Percentiles rank a stretch among this genome's conserved stretches.
phyloP scores from a whole-genome alignment of 2,329 filamentous ascomycete species.

The Fusarium acutatum region DNA sequence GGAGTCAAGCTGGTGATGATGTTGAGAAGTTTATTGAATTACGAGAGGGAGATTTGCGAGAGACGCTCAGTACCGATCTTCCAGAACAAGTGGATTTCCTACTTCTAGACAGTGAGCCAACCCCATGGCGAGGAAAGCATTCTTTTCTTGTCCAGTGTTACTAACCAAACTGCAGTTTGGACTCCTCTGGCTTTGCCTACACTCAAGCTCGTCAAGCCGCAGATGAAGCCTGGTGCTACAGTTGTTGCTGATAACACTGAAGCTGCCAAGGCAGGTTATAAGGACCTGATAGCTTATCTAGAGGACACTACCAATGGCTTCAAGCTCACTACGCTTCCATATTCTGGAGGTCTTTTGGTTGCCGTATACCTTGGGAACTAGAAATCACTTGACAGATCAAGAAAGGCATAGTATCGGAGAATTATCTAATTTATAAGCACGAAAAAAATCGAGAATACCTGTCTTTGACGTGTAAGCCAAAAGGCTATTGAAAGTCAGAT shows the following conservation, averaged over 20 bases:
- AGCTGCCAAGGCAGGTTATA: constrained; percentile 50
- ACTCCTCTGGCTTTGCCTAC: constrained; percentile 62
- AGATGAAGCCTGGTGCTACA: constrained; percentile 56
- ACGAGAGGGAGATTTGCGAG: constrained; percentile 63
- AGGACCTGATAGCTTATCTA: constrained; percentile 58
- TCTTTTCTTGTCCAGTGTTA: background rate
- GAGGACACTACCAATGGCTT: constrained; percentile 57
- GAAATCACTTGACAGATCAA: background rate
- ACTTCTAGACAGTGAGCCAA: constrained; percentile 66
- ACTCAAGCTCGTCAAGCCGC: constrained; percentile 56
- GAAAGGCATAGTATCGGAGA: background rate
- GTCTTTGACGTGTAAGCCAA: background rate
- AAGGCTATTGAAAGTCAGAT: no score
- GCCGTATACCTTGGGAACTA: constrained; percentile 31
- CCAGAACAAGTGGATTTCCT: constrained; percentile 63
- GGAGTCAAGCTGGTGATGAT: constrained; percentile 59
- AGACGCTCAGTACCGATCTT: constrained; percentile 59
- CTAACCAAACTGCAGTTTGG: constrained; percentile 57
- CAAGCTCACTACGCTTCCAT: constrained; percentile 47
- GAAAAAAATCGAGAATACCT: background rate
- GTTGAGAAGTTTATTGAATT: constrained; percentile 63
- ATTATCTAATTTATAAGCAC: background rate
- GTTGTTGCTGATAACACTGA: constrained; percentile 61
- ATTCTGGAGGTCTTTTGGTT: constrained; percentile 43
- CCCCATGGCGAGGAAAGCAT: rapidly evolving